Evolutionary conservation across 306 rosid species (phyloP), one percentile per base, ranked within the genome.

Genomic region (Abrus precatorius): DNA sequence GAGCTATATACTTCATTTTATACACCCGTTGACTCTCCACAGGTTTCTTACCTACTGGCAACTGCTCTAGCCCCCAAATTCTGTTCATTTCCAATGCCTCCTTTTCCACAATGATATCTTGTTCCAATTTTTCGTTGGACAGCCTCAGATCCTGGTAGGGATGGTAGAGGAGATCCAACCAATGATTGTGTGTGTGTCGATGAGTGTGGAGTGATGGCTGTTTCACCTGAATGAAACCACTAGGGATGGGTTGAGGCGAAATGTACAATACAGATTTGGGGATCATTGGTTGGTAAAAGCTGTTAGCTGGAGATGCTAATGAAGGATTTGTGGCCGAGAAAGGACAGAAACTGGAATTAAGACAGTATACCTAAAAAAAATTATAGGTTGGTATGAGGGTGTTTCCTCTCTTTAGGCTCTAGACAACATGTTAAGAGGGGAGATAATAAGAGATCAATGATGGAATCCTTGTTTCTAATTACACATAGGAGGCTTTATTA

Each of bases 151-250:
- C 30, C 4, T 32, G 20, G 20, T 10, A 10, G 1, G 1, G 43
- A 60, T 60, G 20, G 41, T 10, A 60, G 62, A 56, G 62, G 60
- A 27, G 62, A 56, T 56, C 62, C 33, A 27, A 56, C 64, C n/a
- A 7, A 29, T 0, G 64, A 8, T 33, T 57, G 38, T 7, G 55
- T 13, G 5, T 57, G 62, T 55, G 34, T 55, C 33, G 32, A 54
- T 54, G 60, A 30, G 5, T 20, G 32, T 54, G 10, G 29, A 20
- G 9, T 6, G 13, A 36, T 14, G 36, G 36, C 13, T 27, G 63
- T 27, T 56, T 56, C 12, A 9, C 36, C 5, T 28, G 36, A 27
- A 55, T 28, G 36, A 27, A 55, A 56, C 63, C 1, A 2, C 63
- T 56, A 5, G 63, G 4, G 63, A 7, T 56, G 63, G 13, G 63